A percentile compares a stretch with the other conserved stretches of the same genome.
Evolutionary conservation across 306 rosid species (phyloP).

Genomic region (barrel medic (Medicago truncatula)): DNA sequence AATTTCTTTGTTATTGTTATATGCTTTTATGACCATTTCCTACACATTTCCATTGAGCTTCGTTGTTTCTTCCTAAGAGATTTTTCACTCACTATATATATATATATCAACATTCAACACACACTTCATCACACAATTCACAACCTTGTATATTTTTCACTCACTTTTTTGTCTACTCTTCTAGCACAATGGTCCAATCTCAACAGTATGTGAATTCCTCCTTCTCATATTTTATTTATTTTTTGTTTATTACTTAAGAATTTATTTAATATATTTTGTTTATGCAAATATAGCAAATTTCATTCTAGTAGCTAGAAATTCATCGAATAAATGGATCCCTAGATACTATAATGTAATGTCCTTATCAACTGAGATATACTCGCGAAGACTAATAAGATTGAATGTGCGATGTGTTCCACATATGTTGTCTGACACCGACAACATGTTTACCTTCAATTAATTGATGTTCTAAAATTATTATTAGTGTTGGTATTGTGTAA

Average conservation of each 20-base stretch:
- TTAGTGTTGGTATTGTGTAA: no score
- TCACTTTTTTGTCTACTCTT: neutral
- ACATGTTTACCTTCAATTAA: no score
- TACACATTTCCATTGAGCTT: neutral
- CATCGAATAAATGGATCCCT: no score
- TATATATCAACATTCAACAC: neutral
- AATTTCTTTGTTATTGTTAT: neutral
- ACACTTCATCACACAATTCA: slow-evolving; percentile 6
- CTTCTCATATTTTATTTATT: neutral
- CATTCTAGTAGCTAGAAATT: no score
- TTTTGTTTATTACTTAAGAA: neutral
- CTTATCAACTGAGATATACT: no score
- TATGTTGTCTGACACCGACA: no score
- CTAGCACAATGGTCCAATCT: slow-evolving; percentile 24
- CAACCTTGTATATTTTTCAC: neutral
- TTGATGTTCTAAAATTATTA: no score
- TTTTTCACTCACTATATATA: slow-evolving; percentile 9
- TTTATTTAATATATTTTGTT: neutral
- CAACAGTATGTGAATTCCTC: slow-evolving; percentile 23
- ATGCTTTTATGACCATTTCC: neutral
- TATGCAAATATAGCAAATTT: neutral
- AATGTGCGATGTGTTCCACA: no score
- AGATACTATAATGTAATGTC: no score
- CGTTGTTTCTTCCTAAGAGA: neutral
- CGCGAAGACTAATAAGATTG: no score